A percentile compares a stretch with the other conserved stretches of the same genome.
These are phyloP conservation scores for Myriosclerotinia duriaeana DNA, from an alignment of 2,329 filamentous ascomycete species.

Conservation along the genomic window DNA sequence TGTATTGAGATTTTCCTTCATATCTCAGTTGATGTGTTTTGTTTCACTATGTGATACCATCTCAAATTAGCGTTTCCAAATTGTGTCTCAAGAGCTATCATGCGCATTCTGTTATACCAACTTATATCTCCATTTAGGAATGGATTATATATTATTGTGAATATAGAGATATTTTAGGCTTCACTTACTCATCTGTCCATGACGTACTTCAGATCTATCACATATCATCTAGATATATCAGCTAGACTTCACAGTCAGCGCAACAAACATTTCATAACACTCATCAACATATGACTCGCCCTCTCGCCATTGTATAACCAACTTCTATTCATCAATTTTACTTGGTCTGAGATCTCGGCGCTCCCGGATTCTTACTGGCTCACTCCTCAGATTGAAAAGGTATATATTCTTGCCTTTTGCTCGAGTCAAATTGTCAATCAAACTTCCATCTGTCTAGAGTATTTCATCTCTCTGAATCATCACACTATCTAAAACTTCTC, in stretches of 20 bases:
- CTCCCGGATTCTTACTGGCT: not conserved
- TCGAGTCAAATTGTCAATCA: too few relatives aligned
- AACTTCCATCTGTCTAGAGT: not conserved
- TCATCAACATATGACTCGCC: not conserved
- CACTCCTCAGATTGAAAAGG: not conserved
- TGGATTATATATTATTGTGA: not conserved
- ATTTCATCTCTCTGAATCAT: too few relatives aligned
- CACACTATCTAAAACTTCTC: not conserved
- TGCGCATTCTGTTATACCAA: not conserved
- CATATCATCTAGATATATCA: conserved; percentile 2
- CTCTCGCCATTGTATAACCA: not conserved
- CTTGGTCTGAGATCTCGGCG: not conserved
- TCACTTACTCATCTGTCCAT: not conserved
- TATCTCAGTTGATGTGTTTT: not conserved
- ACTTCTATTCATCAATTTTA: too few relatives aligned
- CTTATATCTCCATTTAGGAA: not conserved
- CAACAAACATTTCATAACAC: not conserved
- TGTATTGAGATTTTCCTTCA: too few relatives aligned
- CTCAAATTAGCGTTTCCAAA: not conserved
- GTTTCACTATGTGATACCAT: not conserved
- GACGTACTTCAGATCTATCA: not conserved
- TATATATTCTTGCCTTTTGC: not conserved
- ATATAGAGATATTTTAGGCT: not conserved
- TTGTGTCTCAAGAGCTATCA: not conserved
- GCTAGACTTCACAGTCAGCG: not conserved